Percentiles rank a stretch among this genome's conserved stretches.
phyloP scores from a whole-genome alignment of 306 rosid genomes.

The Bauhinia variegata region DNA sequence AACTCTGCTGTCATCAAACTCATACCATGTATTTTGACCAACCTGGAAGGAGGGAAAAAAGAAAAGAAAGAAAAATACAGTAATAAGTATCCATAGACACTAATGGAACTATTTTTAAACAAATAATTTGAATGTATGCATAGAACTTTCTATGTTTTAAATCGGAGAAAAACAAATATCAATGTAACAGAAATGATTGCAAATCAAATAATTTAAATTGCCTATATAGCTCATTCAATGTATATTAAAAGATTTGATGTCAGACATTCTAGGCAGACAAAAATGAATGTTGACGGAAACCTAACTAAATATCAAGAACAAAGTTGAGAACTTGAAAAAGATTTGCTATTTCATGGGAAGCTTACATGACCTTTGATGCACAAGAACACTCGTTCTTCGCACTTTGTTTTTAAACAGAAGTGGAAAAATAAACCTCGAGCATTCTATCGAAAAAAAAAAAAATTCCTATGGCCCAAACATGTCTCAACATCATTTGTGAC shows the following conservation, averaged over 20 bases:
- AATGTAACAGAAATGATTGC: neutral
- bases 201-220: neutral
- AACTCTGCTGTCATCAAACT: constrained; percentile 80
- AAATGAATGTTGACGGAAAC: neutral
- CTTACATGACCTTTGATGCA: neutral
- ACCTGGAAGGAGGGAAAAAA: constrained; percentile 51
- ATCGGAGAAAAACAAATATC: constrained; percentile 1
- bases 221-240: neutral
- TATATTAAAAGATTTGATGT: neutral
- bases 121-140: constrained; percentile 2
- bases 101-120: too few relatives aligned
- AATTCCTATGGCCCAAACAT: constrained; percentile 4
- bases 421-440: neutral
- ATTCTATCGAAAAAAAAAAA: constrained; percentile 21
- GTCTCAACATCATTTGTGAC: constrained; percentile 16
- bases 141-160: constrained; percentile 7
- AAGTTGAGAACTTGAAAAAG: neutral
- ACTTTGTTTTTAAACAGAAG: constrained; percentile 19
- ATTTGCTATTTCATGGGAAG: constrained; percentile 3
- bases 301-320: neutral
- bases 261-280: constrained; percentile 7
- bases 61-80: constrained; percentile 34
- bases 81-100: neutral
- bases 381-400: neutral
- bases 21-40: constrained; percentile 62